These are phyloP conservation scores for Phaseolus lunatus DNA, from an alignment of 306 rosid species.

Conservation along the genomic window DNA sequence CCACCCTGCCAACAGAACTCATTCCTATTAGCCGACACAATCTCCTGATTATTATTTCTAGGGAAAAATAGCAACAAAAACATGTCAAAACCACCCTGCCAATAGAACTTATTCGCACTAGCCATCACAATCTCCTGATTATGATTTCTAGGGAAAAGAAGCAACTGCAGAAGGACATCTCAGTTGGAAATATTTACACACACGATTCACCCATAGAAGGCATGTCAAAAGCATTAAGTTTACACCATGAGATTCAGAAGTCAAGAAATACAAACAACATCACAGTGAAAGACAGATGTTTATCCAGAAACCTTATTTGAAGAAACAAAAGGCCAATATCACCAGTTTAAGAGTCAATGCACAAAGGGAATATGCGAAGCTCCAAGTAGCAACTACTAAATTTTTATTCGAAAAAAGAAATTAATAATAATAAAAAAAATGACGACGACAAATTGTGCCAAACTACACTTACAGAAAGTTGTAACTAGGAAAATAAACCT, in stretches of 20 bases:
- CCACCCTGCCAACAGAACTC: slow-evolving; percentile 77
- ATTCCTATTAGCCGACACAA: slow-evolving; percentile 23
- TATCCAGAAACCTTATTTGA: slow-evolving; percentile 9
- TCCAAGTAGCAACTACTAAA: background rate
- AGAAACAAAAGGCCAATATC: background rate
- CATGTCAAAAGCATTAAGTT: slow-evolving; percentile 25
- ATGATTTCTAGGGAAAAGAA: background rate
- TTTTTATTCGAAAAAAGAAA: background rate
- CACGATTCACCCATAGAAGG: slow-evolving; percentile 16
- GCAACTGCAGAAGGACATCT: background rate
- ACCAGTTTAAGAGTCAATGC: slow-evolving; percentile 9
- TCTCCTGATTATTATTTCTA: slow-evolving; percentile 29
- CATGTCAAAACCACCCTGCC: slow-evolving; percentile 99
- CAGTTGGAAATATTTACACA: slow-evolving; percentile 8
- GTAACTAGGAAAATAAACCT: slow-evolving; percentile 56
- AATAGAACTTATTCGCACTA: slow-evolving; percentile 40
- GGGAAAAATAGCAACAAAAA: too few relatives aligned
- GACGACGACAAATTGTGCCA: background rate
- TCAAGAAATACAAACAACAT: slow-evolving; percentile 19
- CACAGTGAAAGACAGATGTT: slow-evolving; percentile 1
- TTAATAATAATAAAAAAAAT: background rate
- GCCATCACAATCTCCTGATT: slow-evolving; percentile 31
- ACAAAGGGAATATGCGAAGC: background rate
- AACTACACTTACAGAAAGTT: slow-evolving; percentile 16
- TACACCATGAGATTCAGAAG: background rate